Base-by-base conservation (phyloP, 768 basidiomycete species). In the Cystofilobasidium macerans region DNA sequence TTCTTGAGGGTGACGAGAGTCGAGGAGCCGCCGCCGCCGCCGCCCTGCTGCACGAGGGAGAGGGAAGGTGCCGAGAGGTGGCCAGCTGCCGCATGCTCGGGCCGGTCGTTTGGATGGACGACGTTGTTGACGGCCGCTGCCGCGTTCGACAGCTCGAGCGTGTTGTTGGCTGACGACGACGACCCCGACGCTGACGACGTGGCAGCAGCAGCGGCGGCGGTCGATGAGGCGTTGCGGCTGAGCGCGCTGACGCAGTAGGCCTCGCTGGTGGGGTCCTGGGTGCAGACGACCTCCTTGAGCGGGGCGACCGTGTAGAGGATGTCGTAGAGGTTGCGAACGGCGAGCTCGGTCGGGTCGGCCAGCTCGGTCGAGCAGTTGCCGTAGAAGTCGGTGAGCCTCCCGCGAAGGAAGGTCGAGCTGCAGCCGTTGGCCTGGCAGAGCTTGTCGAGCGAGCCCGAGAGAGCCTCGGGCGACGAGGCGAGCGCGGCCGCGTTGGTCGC, bases 311-410 rank as follows among this genome's bases (percentile, higher is more conserved):
- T 69, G 78, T 89, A 99, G 33, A 97, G 78, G 35, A 84, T 78
- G 73, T 97, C 93, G 78, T 98, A 99, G 1, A 82, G 76, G 32
- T 76, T 71, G 74, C 83, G 74, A 54, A 95, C 86, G 30, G 79
- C 74, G 54, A 64, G 63, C 69, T 75, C 74, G 26, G 78, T 74
- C 58, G 68, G 63, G 69, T 74, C 74, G 30, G 72, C 71, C 70
- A 99, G 78, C 78, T 98, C 94, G 24, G 72, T 65, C 0, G 78
- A 65, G 80, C 94, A 99, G 14, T 81, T 80, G 12, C 81, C 71
- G 75, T 85, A 85, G 78, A 97, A 95, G 11, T 78, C 65, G 61
- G 82, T 77, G 62, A 97, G 83, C 70, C 83, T 79, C 47, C 78
- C 67, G 62, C 85, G 82, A 72, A 97, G 75, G 65, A 79, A 73